A percentile compares a stretch with the other conserved stretches of the same genome.
Evolutionary conservation across 306 rosid genomes (phyloP).

Genomic region (Castanea sativa): DNA sequence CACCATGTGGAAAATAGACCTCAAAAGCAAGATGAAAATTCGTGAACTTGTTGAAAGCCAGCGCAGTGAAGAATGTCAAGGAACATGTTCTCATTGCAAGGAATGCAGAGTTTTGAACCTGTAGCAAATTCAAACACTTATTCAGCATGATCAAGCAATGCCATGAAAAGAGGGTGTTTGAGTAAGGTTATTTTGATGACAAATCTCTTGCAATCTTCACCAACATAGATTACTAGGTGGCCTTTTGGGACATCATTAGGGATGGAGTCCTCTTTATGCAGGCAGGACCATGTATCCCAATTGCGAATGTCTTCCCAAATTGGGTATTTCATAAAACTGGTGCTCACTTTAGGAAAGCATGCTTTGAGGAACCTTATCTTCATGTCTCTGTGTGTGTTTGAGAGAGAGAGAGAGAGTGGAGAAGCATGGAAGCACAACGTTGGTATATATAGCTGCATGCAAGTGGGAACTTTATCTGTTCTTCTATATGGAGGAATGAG

Average conservation of each 20-base stretch:
- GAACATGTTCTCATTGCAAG: constrained; percentile 59
- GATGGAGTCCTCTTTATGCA: constrained; percentile 4
- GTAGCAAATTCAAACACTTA: constrained; percentile 52
- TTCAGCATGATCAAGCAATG: constrained; percentile 58
- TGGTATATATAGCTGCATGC: constrained; percentile 16
- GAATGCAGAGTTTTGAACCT: constrained; percentile 52
- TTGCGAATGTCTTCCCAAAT: constrained; percentile 6
- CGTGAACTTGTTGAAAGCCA: constrained; percentile 7
- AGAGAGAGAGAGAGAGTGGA: background rate
- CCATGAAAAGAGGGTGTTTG: constrained; percentile 53
- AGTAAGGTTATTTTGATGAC: constrained; percentile 45
- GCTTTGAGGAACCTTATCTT: constrained; percentile 21
- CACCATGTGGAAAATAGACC: background rate
- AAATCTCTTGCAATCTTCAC: constrained; percentile 64
- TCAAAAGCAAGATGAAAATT: constrained; percentile 15
- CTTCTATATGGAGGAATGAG: too few species aligned
- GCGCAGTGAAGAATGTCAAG: constrained; percentile 39
- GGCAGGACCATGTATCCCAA: constrained; percentile 16
- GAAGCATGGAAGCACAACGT: background rate
- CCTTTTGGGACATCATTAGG: constrained; percentile 78
- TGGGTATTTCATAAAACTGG: constrained; percentile 15
- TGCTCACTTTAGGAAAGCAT: constrained; percentile 21
- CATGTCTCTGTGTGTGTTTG: constrained; percentile 5
- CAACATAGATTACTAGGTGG: constrained; percentile 65
- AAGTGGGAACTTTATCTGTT: background rate